These are phyloP conservation scores for Ganoderma boninense DNA, from an alignment of 1,284 basidiomycete genomes.

Conservation along the genomic window DNA sequence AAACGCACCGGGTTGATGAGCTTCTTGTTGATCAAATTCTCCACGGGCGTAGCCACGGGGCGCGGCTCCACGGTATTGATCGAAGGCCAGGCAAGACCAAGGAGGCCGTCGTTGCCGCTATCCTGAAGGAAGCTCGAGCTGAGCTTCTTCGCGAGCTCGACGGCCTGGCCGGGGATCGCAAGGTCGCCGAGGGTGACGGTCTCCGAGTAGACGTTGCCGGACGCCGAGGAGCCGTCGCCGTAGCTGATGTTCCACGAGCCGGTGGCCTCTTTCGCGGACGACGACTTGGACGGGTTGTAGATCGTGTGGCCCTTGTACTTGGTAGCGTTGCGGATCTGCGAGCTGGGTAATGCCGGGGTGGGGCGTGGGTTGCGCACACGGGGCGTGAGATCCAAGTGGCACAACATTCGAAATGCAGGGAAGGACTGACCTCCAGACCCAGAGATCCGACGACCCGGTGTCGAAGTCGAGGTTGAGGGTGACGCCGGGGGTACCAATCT, in stretches of 20 bases:
- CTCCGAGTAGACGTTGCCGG: conserved; percentile 46
- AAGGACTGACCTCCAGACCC: conserved; percentile 43
- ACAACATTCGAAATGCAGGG: too few relatives aligned
- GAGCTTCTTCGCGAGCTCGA: conserved; percentile 47
- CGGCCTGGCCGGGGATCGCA: conserved; percentile 43
- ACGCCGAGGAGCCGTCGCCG: conserved; percentile 50
- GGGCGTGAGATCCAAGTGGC: background rate
- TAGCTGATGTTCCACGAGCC: conserved; percentile 50
- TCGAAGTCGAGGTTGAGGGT: conserved; percentile 49
- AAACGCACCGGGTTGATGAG: conserved; percentile 38
- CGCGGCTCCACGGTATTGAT: conserved; percentile 48
- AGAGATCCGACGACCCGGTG: conserved; percentile 48
- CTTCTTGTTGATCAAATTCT: conserved; percentile 47
- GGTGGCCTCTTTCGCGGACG: conserved; percentile 40
- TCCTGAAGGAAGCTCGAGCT: conserved; percentile 46
- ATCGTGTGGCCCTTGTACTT: conserved; percentile 41
- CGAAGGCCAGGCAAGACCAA: conserved; percentile 45
- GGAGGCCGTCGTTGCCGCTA: conserved; percentile 46
- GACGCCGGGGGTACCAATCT: conserved; percentile 49
- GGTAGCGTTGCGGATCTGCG: conserved; percentile 37
- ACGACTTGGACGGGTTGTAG: conserved; percentile 45
- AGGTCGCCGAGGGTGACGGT: conserved; percentile 44
- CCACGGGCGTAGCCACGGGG: conserved; percentile 45
- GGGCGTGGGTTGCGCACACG: background rate
- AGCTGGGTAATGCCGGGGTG: conserved; percentile 23